These are phyloP conservation scores for Trametes gibbosa DNA, from an alignment of 768 basidiomycete genomes.

Conservation along the genomic window DNA sequence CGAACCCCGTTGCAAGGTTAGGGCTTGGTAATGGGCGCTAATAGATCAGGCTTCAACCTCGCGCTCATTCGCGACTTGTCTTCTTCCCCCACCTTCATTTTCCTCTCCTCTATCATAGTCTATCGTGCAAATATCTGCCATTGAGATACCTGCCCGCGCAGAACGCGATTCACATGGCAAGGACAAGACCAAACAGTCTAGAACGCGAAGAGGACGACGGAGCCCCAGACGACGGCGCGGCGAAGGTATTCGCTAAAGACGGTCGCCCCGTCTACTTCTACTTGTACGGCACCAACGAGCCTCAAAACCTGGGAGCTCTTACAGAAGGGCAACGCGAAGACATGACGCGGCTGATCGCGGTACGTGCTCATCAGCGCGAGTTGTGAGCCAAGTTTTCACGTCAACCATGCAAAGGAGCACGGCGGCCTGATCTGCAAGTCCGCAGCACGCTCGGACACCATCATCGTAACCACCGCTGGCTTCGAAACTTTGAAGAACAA, in stretches of 20 bases:
- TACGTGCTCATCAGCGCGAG: background rate
- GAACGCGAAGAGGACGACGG: background rate
- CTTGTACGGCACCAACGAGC: slow-evolving; percentile 7
- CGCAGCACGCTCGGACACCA: slow-evolving; percentile 13
- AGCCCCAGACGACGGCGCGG: background rate
- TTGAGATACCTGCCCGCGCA: no score
- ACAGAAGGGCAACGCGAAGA: background rate
- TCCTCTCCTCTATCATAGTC: background rate
- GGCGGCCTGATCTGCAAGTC: slow-evolving; percentile 7
- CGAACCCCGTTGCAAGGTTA: slow-evolving; percentile 9
- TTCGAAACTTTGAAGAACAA: background rate
- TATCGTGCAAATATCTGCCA: no score
- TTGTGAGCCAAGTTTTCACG: no score
- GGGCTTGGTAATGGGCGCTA: background rate
- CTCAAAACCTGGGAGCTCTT: background rate
- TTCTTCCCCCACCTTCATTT: background rate
- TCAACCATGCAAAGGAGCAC: slow-evolving; percentile 9
- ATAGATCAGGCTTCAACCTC: background rate
- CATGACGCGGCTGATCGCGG: background rate
- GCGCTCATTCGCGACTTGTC: slow-evolving; percentile 4
- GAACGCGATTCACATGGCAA: background rate
- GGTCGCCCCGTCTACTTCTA: slow-evolving; percentile 10
- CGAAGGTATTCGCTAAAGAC: background rate
- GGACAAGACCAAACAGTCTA: background rate
- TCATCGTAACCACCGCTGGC: slow-evolving; percentile 8